phyloP scores from a whole-genome alignment of 352 stramenopile genomes.

The Phytophthora cactorum region DNA sequence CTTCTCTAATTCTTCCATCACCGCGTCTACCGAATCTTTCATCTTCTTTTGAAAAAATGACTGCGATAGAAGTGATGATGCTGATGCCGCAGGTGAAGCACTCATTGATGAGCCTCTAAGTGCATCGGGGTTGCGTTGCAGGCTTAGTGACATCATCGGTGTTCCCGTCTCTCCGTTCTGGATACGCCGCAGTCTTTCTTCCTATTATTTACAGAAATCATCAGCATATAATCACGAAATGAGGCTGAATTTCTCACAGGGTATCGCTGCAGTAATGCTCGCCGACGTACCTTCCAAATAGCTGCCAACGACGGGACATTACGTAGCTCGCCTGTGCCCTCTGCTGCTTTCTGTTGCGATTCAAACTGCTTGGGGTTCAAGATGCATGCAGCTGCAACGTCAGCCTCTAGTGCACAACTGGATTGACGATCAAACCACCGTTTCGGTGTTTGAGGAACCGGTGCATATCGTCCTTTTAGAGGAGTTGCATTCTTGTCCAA shows the following conservation, averaged over 20 bases:
- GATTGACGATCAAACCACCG: constrained; percentile 78
- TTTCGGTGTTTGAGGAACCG: constrained; percentile 36
- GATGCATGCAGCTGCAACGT: constrained; percentile 73
- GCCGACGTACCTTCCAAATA: constrained; percentile 72
- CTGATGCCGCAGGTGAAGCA: constrained; percentile 40
- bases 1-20: constrained; percentile 57
- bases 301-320: constrained; percentile 82
- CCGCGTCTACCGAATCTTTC: constrained; percentile 60
- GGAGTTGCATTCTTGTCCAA: constrained; percentile 26
- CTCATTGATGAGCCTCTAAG: constrained; percentile 19
- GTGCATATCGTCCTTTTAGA: constrained; percentile 35
- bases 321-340: constrained; percentile 47
- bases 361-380: constrained; percentile 65
- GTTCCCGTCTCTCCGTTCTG: constrained; percentile 58
- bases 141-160: constrained; percentile 56
- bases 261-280: not conserved
- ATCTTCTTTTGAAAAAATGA: constrained; percentile 87
- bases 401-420: constrained; percentile 71
- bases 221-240: not conserved
- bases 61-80: constrained; percentile 73
- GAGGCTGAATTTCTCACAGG: not conserved
- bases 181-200: constrained; percentile 65
- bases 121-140: constrained; percentile 48
- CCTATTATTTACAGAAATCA: constrained; percentile 41
- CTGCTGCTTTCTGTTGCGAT: constrained; percentile 48